Evolutionary conservation across 2,329 filamentous ascomycete genomes (phyloP), one percentile per base, ranked within the genome.

Genomic region (Colletotrichum magnum): DNA sequence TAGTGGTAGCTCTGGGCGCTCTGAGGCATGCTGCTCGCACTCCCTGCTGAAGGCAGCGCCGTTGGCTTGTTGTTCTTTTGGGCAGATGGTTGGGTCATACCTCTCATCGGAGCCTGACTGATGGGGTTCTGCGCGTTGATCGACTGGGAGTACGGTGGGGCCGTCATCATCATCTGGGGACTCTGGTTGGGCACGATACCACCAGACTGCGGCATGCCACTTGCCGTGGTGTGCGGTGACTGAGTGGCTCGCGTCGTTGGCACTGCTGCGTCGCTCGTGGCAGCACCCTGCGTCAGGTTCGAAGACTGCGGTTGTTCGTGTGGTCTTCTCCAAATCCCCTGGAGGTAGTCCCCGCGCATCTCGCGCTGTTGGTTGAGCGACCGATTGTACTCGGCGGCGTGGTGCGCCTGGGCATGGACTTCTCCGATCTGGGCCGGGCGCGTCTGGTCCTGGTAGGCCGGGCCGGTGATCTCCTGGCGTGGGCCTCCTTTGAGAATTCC

Each of bases 301-400:
- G 83, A 84, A 59, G 84, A 82, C 64, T 82, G 79, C 28, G 93
- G 90, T 68, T 92, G 90, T 77, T 98, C 94, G 73, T 97, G 94
- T 12, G 93, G 92, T 70, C 93, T 88, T 72, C 92, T 89, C 93
- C 95, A 98, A 72, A 94, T 88, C 64, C 90, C 90, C 63, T 95
- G 91, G 72, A 97, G 85, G 73, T 94, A 97, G 68, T 95, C 91
- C 68, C 87, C 89, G 68, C 96, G 92, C 80, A 93, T 91, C 47
- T 90, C 90, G 68, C 95, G 92, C 79, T 95, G 92, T 74, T 93
- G 89, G 75, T 93, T 94, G 59, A 98, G 86, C 54, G 89, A 88
- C 75, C 96, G 94, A 83, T 95, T 98, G 83, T 92, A 97, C 74
- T 98, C 95, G 67, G 94, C 94, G 18, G 95, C 92, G 72, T 97